Base-by-base conservation (phyloP, 208 protist species). In the Wallacemonas sp. region DNA sequence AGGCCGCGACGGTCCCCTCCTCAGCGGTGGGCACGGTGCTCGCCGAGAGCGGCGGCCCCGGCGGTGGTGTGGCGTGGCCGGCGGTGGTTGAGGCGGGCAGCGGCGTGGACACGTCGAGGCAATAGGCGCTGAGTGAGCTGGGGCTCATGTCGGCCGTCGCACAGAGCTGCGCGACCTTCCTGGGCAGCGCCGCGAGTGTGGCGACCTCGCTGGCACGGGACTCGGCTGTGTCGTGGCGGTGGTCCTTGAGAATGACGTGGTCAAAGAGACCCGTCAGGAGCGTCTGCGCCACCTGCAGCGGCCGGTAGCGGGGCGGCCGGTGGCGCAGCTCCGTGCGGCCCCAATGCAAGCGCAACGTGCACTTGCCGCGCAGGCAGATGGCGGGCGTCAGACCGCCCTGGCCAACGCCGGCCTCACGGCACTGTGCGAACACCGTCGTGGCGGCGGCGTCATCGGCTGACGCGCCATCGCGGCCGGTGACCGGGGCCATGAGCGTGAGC, bases 281-380 rank as follows among this genome's bases (percentile, higher is more conserved):
- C 12, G 72, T 71, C 22, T 57, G 31, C 2, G 65, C 28, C 23
- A 73, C 86, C 12, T 82, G 73, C 22, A 94, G 62, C 11, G 89
- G 52, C 22, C 70, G 65, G 64, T 78, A 84, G 20, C 44, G 79
- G 2, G 12, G 25, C 1, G 89, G 89, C 12, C 66, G 72, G 72
- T 86, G 87, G 25, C 74, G 77, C 36, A 91, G 57, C 41, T 92
- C 89, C 36, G 84, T 72, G 26, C 74, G 68, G 45, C 80, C 72
- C 76, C 82, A 94, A 14, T 71, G 62, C 48, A 87, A 72, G 2
- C 69, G 48, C 0, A 79, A 68, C 1, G 73, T 61, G 23, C 73
- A 76, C 68, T 91, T 92, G 25, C 83, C 74, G 31, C 89, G 81
- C 26, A 89, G 69, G 29, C 65, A 36, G 31, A 92, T 50, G 1